Conservation (phyloP, 139 green algal species). For the Closterium sp. region DNA sequence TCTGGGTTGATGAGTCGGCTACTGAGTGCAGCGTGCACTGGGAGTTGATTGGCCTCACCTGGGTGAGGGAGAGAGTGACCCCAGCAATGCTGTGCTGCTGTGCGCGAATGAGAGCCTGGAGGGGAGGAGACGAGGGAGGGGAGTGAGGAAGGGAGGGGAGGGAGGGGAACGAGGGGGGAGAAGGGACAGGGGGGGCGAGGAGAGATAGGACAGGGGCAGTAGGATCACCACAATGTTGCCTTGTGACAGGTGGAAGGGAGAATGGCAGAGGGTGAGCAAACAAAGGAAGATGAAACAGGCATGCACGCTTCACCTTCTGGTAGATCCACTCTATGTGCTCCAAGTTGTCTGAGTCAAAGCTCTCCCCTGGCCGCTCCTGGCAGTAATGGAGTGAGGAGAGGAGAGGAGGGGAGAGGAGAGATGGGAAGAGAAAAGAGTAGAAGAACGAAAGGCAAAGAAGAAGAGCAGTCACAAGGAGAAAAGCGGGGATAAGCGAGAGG, state of each 20-base stretch:
- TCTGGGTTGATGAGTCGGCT: constrained; percentile 51
- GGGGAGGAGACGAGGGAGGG: neutral
- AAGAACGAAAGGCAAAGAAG: neutral
- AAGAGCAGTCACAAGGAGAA: neutral
- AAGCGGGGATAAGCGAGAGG: too few species aligned
- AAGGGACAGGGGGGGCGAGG: neutral
- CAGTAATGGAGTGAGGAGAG: neutral
- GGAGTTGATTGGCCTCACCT: constrained; percentile 3
- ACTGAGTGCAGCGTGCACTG: neutral
- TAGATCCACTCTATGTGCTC: constrained; percentile 97
- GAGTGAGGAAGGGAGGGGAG: neutral
- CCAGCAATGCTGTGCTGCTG: constrained; percentile 73
- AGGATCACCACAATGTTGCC: too few species aligned
- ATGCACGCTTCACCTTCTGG: constrained; percentile 59
- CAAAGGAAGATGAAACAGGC: neutral
- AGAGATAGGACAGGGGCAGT: too few species aligned
- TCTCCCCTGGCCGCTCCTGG: constrained; percentile 68
- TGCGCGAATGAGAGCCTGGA: constrained; percentile 60
- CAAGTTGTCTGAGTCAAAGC: constrained; percentile 91
- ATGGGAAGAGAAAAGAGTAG: neutral
- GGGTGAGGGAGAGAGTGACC: constrained; percentile 55
- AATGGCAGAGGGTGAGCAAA: neutral
- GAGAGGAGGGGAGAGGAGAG: neutral
- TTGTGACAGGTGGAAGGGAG: too few species aligned
- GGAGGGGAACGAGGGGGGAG: neutral